A percentile compares a stretch with the other conserved stretches of the same genome.
Evolutionary conservation across 2,329 filamentous ascomycete genomes (phyloP).

Genomic region (Pseudogymnoascus sp.): DNA sequence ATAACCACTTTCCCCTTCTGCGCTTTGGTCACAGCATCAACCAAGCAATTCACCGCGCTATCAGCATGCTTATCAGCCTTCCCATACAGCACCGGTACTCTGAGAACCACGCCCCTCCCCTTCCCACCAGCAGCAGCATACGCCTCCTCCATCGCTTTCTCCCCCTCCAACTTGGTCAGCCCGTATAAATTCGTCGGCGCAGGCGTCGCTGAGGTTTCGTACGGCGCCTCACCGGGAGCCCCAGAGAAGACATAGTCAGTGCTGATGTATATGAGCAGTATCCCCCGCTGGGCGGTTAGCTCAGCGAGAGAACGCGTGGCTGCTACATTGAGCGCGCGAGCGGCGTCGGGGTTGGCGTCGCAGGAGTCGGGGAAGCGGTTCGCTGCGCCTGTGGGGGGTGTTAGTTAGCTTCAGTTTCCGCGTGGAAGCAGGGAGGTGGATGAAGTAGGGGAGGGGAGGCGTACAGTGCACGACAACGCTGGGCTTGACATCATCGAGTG

Average conservation of each 20-base stretch:
- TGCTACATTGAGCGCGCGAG: constrained; percentile 63
- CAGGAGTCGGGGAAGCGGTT: constrained; percentile 84
- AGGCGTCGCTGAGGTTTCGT: constrained; percentile 54
- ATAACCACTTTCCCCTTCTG: constrained; percentile 60
- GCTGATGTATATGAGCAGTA: constrained; percentile 67
- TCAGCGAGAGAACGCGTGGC: constrained; percentile 59
- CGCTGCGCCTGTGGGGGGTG: constrained; percentile 59
- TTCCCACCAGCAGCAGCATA: constrained; percentile 40
- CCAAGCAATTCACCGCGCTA: constrained; percentile 73
- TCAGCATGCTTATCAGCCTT: constrained; percentile 60
- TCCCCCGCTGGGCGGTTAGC: constrained; percentile 51
- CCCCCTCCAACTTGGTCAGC: constrained; percentile 63
- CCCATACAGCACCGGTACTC: constrained; percentile 80
- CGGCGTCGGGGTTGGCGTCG: constrained; percentile 67
- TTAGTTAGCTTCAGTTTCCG: background rate
- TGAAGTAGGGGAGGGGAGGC: constrained; percentile 23
- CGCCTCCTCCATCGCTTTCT: constrained; percentile 58
- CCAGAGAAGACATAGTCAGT: constrained; percentile 77
- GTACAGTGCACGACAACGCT: constrained; percentile 73
- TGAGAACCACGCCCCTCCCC: constrained; percentile 58
- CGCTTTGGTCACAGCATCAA: constrained; percentile 67
- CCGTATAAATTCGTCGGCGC: constrained; percentile 72
- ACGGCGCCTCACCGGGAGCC: constrained; percentile 70
- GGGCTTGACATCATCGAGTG: constrained; percentile 50
- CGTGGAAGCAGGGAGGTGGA: constrained; percentile 12